Percentiles rank a stretch among this genome's conserved stretches.
phyloP scores from a whole-genome alignment of 495 filamentous ascomycete species.

The Friedmanniomyces endolithicus region DNA sequence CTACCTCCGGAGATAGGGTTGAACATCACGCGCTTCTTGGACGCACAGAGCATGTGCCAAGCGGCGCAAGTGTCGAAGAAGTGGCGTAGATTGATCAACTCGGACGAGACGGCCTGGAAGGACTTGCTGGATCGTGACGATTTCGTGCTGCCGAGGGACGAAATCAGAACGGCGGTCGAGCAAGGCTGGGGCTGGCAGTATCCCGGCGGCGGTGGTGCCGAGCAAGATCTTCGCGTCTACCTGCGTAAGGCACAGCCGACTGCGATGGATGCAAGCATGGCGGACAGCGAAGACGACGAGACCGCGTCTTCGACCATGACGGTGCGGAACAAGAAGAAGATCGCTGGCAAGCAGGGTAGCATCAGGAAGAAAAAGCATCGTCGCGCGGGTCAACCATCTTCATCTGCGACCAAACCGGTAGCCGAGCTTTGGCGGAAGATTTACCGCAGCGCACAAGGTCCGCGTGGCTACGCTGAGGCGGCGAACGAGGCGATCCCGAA shows the following conservation, averaged over 20 bases:
- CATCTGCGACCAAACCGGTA: constrained; percentile 23
- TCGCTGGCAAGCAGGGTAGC: constrained; percentile 33
- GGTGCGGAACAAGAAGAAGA: constrained; percentile 41
- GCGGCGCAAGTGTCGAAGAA: constrained; percentile 89
- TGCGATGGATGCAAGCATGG: background rate
- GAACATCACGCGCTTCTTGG: constrained; percentile 76
- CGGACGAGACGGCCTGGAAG: constrained; percentile 92
- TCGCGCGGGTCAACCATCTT: constrained; percentile 31
- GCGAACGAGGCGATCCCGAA: constrained; percentile 71
- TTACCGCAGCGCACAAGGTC: constrained; percentile 52
- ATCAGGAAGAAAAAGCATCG: constrained; percentile 35
- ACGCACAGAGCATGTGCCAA: constrained; percentile 75
- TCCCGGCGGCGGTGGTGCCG: constrained; percentile 64
- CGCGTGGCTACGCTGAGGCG: constrained; percentile 71
- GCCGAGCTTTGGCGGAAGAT: constrained; percentile 35
- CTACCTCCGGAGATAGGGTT: constrained; percentile 79
- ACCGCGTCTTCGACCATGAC: constrained; percentile 13
- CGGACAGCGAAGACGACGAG: constrained; percentile 17
- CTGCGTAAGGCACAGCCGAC: background rate
- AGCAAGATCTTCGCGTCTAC: constrained; percentile 55
- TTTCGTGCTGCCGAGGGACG: constrained; percentile 63
- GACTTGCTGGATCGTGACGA: constrained; percentile 77
- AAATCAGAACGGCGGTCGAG: constrained; percentile 71
- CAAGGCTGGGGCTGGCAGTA: constrained; percentile 99
- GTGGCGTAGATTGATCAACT: constrained; percentile 82